phyloP scores from a whole-genome alignment of 2,329 filamentous ascomycete species.

The Pezicula carpinea region DNA sequence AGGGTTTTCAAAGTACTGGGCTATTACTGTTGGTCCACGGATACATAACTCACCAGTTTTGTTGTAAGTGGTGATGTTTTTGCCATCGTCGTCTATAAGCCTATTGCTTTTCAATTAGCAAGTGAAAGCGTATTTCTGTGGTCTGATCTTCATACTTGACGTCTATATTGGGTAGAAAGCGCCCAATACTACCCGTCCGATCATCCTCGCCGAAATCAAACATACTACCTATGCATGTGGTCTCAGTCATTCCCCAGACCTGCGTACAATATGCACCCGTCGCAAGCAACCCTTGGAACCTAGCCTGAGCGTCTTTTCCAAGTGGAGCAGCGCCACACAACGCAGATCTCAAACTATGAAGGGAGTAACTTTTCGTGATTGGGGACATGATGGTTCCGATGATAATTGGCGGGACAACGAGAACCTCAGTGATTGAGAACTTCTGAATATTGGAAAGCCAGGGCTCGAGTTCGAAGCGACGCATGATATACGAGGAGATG shows the following conservation, averaged over 20 bases:
- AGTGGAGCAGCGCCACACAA: slow-evolving; percentile 46
- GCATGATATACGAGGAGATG: slow-evolving; percentile 6
- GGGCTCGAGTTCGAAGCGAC: slow-evolving; percentile 54
- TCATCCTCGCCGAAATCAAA: slow-evolving; percentile 45
- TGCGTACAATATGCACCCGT: slow-evolving; percentile 37
- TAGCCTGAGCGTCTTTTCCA: slow-evolving; percentile 34
- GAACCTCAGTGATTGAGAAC: slow-evolving; percentile 62
- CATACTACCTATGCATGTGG: slow-evolving; percentile 16
- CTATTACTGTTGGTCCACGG: slow-evolving; percentile 66
- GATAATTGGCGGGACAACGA: slow-evolving; percentile 70
- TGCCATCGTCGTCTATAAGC: slow-evolving; percentile 20
- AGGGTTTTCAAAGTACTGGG: slow-evolving; percentile 63
- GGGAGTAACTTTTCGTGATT: slow-evolving; percentile 25
- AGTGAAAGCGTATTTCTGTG: neutral
- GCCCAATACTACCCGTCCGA: slow-evolving; percentile 42
- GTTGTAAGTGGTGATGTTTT: slow-evolving; percentile 25
- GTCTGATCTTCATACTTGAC: slow-evolving; percentile 16
- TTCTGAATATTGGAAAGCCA: slow-evolving; percentile 64
- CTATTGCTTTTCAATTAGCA: slow-evolving; percentile 4
- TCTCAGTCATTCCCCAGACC: slow-evolving; percentile 52
- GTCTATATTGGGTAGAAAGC: slow-evolving; percentile 34
- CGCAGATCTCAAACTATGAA: slow-evolving; percentile 51
- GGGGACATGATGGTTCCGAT: slow-evolving; percentile 48
- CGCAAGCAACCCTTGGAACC: slow-evolving; percentile 36
- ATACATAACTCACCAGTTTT: slow-evolving; percentile 54